Evolutionary conservation across 2,329 filamentous ascomycete species (phyloP).

Genomic region (Fusarium succisae): DNA sequence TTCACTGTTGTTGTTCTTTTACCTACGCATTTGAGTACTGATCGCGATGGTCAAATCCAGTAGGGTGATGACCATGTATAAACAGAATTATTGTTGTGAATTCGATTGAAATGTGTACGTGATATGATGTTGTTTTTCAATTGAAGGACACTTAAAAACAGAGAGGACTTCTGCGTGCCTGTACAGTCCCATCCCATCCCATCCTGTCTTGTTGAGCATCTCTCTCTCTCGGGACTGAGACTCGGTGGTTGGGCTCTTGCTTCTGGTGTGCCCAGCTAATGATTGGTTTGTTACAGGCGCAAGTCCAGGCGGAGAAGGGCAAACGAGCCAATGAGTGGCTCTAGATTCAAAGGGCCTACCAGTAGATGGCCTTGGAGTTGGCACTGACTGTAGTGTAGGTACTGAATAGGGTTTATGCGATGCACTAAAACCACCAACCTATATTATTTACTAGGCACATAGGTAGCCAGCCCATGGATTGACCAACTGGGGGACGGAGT

Average conservation of each 20-base stretch:
- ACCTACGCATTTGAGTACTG: slow-evolving; percentile 16
- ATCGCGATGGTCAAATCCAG: slow-evolving; percentile 17
- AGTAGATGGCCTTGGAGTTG: not conserved
- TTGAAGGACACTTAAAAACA: not conserved
- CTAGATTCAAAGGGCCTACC: slow-evolving; percentile 1
- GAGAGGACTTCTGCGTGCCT: not conserved
- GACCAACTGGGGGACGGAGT: not conserved
- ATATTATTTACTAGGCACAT: not conserved
- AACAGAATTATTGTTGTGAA: not conserved
- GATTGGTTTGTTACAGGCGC: not conserved
- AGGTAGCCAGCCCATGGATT: not conserved
- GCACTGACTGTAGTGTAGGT: not conserved
- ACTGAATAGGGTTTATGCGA: not conserved
- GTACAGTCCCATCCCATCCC: not conserved
- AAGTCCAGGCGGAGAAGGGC: not conserved
- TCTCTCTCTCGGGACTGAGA: not conserved
- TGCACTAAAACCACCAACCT: not conserved
- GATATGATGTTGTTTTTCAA: not conserved
- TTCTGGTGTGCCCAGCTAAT: not conserved
- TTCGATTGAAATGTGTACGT: not conserved
- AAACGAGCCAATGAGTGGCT: slow-evolving; percentile 17
- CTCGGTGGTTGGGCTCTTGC: not conserved
- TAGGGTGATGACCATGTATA: not conserved
- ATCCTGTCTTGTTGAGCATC: not conserved
- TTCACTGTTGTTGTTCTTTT: slow-evolving; percentile 13